Conservation (phyloP, 257 asterid genomes). For the Fraxinus americana region DNA sequence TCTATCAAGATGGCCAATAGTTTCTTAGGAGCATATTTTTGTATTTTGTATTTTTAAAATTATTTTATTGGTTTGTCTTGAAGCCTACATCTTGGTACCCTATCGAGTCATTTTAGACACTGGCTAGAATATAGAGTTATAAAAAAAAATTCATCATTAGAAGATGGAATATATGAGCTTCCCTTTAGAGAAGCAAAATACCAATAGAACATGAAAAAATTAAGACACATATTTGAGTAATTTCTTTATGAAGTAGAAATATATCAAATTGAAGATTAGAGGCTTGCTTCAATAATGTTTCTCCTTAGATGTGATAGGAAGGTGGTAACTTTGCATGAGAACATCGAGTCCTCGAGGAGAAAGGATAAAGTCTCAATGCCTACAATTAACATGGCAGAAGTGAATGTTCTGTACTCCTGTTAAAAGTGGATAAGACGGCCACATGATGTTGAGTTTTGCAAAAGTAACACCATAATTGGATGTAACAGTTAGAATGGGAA, state of each 20-base stretch:
- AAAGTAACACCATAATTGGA: background rate
- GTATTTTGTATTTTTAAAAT: background rate
- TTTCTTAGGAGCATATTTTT: background rate
- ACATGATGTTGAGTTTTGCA: slow-evolving; percentile 7
- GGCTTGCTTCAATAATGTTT: background rate
- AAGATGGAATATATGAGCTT: slow-evolving; percentile 1
- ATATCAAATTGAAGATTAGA: slow-evolving; percentile 13
- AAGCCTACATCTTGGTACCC: background rate
- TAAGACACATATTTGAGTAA: slow-evolving; percentile 11
- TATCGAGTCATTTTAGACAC: background rate
- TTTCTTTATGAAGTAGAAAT: background rate
- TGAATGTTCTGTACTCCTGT: background rate
- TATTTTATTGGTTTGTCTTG: background rate
- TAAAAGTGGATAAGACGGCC: slow-evolving; percentile 4
- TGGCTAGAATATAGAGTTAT: slow-evolving; percentile 16
- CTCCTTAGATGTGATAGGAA: slow-evolving; percentile 14
- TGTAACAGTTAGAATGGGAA: background rate
- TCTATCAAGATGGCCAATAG: background rate
- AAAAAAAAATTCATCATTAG: slow-evolving; percentile 13
- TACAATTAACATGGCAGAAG: background rate
- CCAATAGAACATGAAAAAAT: slow-evolving; percentile 5
- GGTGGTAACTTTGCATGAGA: background rate
- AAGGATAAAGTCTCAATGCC: background rate
- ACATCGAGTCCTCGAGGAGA: slow-evolving; percentile 5
- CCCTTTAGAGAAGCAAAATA: slow-evolving; percentile 13